Percentiles rank a stretch among this genome's conserved stretches.
Conservation (phyloP, 768 basidiomycete genomes). For the Ramaria sp. region DNA sequence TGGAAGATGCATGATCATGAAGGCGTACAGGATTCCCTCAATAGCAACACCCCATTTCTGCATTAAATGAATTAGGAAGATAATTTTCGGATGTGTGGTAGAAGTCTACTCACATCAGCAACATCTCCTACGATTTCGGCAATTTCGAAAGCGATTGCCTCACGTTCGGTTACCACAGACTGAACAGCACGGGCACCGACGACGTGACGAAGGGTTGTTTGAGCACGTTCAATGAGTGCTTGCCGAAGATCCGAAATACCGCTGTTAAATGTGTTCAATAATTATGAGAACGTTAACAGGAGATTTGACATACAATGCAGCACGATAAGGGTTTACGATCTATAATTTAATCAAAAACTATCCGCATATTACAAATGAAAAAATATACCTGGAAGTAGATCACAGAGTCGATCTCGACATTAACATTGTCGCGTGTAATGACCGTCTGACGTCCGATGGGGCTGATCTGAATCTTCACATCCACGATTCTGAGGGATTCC, state of each 20-base stretch:
- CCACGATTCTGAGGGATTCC: constrained; percentile 74
- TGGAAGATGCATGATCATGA: not conserved
- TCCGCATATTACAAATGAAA: constrained; percentile 3
- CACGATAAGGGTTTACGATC: constrained; percentile 81
- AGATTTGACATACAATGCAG: constrained; percentile 48
- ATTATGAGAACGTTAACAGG: not conserved
- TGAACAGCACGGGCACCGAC: constrained; percentile 94
- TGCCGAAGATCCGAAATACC: constrained; percentile 85
- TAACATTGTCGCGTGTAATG: constrained; percentile 94
- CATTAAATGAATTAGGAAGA: not conserved
- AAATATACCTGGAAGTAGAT: constrained; percentile 64
- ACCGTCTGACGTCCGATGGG: constrained; percentile 80
- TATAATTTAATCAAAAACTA: not conserved
- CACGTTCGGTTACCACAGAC: constrained; percentile 91
- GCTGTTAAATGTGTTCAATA: constrained; percentile 5
- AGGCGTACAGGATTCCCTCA: constrained; percentile 65
- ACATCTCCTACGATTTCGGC: constrained; percentile 91
- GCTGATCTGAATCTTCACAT: constrained; percentile 94
- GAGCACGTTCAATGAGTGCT: constrained; percentile 74
- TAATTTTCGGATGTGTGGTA: not conserved
- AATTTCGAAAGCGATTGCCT: constrained; percentile 93
- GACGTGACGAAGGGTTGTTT: constrained; percentile 95
- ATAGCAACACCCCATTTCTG: constrained; percentile 92
- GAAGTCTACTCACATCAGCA: constrained; percentile 37
- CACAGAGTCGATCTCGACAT: constrained; percentile 89